Evolutionary conservation across 345 rosid species (phyloP).

Genomic region (Arabidopsis suecica): DNA sequence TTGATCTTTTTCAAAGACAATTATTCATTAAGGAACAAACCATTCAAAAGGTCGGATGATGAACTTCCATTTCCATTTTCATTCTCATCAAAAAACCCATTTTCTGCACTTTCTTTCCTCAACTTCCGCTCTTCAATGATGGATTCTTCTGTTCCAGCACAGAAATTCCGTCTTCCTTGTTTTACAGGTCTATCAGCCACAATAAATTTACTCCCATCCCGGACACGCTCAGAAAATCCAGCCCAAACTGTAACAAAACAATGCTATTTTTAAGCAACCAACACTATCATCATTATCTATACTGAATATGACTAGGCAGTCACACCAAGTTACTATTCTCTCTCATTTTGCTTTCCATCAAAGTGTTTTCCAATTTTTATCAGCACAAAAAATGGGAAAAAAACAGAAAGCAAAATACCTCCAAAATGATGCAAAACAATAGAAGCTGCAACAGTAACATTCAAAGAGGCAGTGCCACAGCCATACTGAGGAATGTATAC

Average conservation of each 20-base stretch:
- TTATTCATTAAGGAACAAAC: constrained; percentile 57
- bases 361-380: neutral
- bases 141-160: constrained; percentile 69
- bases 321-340: neutral
- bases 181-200: constrained; percentile 76
- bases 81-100: constrained; percentile 68
- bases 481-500: constrained; percentile 95
- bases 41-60: constrained; percentile 59
- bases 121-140: constrained; percentile 68
- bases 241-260: constrained; percentile 80
- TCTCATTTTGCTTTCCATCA: neutral
- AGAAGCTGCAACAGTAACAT: constrained; percentile 97
- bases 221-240: constrained; percentile 81
- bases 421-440: constrained; percentile 94
- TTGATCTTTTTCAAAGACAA: neutral
- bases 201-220: constrained; percentile 82
- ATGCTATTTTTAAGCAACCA: neutral
- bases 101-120: constrained; percentile 60
- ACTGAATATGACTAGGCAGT: neutral
- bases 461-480: constrained; percentile 89
- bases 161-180: constrained; percentile 60
- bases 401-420: constrained; percentile 54
- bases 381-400: neutral
- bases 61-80: constrained; percentile 44
- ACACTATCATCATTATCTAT: constrained; percentile 8